These are phyloP conservation scores for Shiraia bambusicola DNA, from an alignment of 2,329 filamentous ascomycete species.

Conservation along the genomic window DNA sequence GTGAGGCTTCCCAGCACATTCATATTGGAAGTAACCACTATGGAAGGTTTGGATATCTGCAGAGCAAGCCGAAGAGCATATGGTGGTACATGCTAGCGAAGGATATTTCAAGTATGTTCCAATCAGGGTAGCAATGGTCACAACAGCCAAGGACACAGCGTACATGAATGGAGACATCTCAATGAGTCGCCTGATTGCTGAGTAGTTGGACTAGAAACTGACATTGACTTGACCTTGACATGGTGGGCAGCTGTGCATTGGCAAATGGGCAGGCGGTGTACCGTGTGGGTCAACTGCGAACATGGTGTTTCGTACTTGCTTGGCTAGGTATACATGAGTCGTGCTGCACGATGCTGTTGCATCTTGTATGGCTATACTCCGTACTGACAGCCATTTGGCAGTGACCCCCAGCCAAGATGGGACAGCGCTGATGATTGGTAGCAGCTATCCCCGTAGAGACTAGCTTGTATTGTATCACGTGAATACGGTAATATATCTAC, in stretches of 20 bases:
- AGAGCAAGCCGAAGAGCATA: constrained; percentile 6
- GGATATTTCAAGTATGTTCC: not conserved
- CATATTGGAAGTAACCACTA: constrained; percentile 25
- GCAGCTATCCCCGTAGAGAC: no score
- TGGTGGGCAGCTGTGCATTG: not conserved
- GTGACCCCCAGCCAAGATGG: no score
- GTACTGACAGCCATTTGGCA: no score
- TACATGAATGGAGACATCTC: constrained; percentile 4
- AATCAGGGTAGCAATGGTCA: constrained; percentile 4
- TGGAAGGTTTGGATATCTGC: constrained; percentile 6
- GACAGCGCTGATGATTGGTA: no score
- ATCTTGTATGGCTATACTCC: no score
- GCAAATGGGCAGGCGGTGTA: constrained; percentile 3
- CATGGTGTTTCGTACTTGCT: constrained; percentile 2
- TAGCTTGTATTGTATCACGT: no score
- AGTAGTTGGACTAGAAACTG: not conserved
- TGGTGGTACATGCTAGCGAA: not conserved
- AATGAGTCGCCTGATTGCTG: not conserved
- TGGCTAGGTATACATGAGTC: not conserved
- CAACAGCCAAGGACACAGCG: constrained; percentile 1
- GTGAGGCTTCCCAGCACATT: constrained; percentile 33
- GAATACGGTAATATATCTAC: no score
- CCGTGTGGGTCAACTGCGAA: constrained; percentile 5
- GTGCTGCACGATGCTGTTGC: not conserved
- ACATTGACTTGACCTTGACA: not conserved